Evolutionary conservation across 345 rosid species (phyloP).

Genomic region (Litchi chinensis): DNA sequence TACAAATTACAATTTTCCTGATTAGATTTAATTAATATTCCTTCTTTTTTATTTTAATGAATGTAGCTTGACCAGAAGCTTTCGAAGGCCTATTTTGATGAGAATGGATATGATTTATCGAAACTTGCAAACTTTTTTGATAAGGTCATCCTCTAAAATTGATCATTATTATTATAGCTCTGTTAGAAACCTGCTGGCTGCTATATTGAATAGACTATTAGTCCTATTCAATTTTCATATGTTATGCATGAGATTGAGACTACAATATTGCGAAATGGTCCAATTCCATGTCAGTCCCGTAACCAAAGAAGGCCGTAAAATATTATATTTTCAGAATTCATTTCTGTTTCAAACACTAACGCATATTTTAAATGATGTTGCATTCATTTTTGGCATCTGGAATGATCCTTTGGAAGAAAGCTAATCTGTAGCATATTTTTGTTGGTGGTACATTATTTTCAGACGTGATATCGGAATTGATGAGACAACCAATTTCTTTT

Average conservation of each 20-base stretch:
- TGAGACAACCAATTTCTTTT: conserved; percentile 54
- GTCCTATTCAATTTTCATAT: background rate
- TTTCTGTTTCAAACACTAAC: background rate
- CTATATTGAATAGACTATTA: background rate
- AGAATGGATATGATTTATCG: conserved; percentile 41
- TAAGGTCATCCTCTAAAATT: conserved; percentile 43
- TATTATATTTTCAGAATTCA: background rate
- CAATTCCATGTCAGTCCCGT: background rate
- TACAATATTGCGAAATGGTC: background rate
- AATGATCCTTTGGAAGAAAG: background rate
- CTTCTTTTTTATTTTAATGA: conserved; percentile 9
- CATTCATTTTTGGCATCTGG: background rate
- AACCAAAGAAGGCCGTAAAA: too few relatives aligned
- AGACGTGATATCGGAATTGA: conserved; percentile 80
- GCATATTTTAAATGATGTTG: background rate
- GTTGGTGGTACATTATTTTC: conserved; percentile 58
- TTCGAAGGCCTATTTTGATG: conserved; percentile 50
- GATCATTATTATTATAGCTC: background rate
- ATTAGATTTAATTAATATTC: background rate
- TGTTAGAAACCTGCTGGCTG: background rate
- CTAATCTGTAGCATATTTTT: background rate
- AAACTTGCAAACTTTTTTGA: conserved; percentile 69
- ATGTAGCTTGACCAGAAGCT: conserved; percentile 69
- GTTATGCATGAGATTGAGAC: background rate
- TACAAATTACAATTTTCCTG: background rate